These are phyloP conservation scores for Dendrocalamus sinicus DNA, from an alignment of 176 grass and related monocot species.

Conservation along the genomic window DNA sequence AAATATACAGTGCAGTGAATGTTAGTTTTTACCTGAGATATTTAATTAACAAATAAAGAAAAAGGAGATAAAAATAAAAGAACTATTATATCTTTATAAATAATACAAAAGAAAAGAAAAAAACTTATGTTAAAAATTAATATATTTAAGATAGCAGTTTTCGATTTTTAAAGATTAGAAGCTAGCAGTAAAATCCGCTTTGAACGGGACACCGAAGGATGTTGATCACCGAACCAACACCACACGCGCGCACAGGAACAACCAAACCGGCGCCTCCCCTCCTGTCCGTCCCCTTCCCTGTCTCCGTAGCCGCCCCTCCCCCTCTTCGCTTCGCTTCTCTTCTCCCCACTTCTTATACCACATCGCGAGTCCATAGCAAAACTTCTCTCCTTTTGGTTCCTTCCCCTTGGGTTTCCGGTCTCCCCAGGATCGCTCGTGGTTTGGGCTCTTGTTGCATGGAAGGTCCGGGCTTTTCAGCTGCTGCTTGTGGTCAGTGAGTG, in stretches of 20 bases:
- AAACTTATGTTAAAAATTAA: too few species aligned
- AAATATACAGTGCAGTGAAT: too few species aligned
- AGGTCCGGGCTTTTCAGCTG: constrained; percentile 44
- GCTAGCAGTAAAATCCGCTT: too few species aligned
- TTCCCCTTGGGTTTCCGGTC: constrained; percentile 27
- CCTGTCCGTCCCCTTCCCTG: not conserved
- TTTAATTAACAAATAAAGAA: too few species aligned
- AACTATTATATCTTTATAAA: too few species aligned
- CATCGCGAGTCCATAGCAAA: constrained; percentile 23
- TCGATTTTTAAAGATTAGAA: too few species aligned
- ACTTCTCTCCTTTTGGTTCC: constrained; percentile 22
- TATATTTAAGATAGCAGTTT: too few species aligned
- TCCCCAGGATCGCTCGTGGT: constrained; percentile 32
- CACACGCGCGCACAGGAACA: constrained; percentile 24
- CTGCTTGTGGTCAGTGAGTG: constrained; percentile 17
- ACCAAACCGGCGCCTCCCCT: not conserved
- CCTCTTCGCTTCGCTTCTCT: not conserved
- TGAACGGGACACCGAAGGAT: too few species aligned
- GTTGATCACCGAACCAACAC: constrained; percentile 23
- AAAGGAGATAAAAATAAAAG: too few species aligned
- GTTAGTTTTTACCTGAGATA: too few species aligned
- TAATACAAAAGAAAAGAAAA: too few species aligned
- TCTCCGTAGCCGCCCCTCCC: too few species aligned
- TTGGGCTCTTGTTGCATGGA: constrained; percentile 15
- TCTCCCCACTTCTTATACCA: constrained; percentile 41